These are phyloP conservation scores for Trichoderma sp. DNA, from an alignment of 2,329 filamentous ascomycete species.

Conservation along the genomic window DNA sequence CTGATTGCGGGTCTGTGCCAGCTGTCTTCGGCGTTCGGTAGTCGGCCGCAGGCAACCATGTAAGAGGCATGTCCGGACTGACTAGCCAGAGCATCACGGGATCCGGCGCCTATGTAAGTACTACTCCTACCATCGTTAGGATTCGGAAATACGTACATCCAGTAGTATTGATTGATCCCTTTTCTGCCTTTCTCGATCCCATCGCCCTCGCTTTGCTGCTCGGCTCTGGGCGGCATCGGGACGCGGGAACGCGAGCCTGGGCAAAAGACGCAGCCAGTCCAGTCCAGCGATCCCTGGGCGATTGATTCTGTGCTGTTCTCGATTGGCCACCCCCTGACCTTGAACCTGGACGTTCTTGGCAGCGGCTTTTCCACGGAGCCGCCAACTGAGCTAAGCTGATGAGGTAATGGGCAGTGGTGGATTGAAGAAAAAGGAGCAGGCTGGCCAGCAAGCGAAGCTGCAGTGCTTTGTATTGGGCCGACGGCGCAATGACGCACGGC, in stretches of 20 bases:
- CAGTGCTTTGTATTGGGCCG: not conserved
- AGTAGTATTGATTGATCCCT: not conserved
- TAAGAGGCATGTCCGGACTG: not conserved
- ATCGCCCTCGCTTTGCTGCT: not conserved
- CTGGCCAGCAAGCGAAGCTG: not conserved
- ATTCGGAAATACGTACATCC: not conserved
- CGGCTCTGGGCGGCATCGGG: not conserved
- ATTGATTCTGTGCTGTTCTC: not conserved
- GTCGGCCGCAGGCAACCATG: not conserved
- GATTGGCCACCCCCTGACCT: not conserved
- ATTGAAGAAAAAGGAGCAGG: not conserved
- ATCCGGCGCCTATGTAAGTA: not conserved
- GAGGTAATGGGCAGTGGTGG: not conserved
- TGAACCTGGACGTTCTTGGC: not conserved
- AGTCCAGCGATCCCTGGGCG: not conserved
- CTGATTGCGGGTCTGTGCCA: not conserved
- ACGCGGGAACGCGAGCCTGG: not conserved
- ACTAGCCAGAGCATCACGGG: not conserved
- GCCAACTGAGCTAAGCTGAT: slow-evolving; percentile 15
- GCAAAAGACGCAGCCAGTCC: not conserved
- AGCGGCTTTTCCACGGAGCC: slow-evolving; percentile 17
- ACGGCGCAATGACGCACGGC: slow-evolving; percentile 7
- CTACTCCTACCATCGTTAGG: not conserved
- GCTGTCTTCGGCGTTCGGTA: slow-evolving; percentile 3
- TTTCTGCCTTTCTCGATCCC: not conserved